A percentile compares a stretch with the other conserved stretches of the same genome.
phyloP scores from a whole-genome alignment of 1,139 yeast genomes.

The Pichia sp. region DNA sequence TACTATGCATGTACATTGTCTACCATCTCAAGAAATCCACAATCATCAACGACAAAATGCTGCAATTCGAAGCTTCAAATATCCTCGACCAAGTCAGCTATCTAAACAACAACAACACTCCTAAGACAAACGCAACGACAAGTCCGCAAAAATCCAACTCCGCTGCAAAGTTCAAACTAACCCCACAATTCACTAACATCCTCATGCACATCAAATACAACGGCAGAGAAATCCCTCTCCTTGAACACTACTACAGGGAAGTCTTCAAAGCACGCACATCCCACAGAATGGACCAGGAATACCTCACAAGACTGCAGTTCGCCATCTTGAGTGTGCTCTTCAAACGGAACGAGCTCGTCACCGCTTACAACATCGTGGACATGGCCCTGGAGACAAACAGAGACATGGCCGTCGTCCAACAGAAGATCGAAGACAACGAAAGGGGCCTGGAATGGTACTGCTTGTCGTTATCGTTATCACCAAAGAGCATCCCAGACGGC shows the following conservation, averaged over 20 bases:
- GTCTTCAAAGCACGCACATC: slow-evolving; percentile 24
- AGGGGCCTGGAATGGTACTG: not conserved
- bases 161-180: not conserved
- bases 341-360: slow-evolving; percentile 4
- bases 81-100: slow-evolving; percentile 16
- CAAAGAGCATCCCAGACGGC: too few relatives aligned
- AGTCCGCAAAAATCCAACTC: not conserved
- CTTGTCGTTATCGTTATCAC: not conserved
- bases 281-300: not conserved
- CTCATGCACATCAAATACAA: slow-evolving; percentile 28
- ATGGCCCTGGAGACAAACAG: not conserved
- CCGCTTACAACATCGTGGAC: not conserved
- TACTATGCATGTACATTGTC: slow-evolving; percentile 29
- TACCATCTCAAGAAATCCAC: slow-evolving; percentile 15
- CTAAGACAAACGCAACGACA: not conserved
- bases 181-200: not conserved
- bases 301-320: slow-evolving; percentile 4
- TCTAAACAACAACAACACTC: not conserved
- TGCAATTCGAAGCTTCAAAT: slow-evolving; percentile 14
- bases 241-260: slow-evolving; percentile 31
- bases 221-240: slow-evolving; percentile 31
- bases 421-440: not conserved
- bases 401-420: not conserved
- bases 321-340: slow-evolving; percentile 1
- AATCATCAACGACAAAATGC: slow-evolving; percentile 4